Evolutionary conservation across 2,329 filamentous ascomycete genomes (phyloP), one percentile per base, ranked within the genome.

Genomic region (Colletotrichum destructivum): DNA sequence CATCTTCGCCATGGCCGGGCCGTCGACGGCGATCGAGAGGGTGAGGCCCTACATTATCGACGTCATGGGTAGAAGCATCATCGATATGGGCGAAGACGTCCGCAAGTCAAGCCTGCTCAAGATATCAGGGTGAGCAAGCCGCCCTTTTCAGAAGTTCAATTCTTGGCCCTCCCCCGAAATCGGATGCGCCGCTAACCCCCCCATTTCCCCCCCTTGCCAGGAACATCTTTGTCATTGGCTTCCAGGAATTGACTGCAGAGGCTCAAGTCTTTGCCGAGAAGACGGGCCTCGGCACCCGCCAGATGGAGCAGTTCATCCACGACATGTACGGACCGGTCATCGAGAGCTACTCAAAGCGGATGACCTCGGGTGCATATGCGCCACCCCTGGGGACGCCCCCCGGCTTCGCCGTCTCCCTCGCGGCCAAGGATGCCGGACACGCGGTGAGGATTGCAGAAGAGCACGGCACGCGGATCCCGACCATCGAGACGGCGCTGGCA

Each of bases 41-140:
- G 77, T 84, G 6, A 81, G 79, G 51, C 83, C 82, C 2, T 77
- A 81, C 38, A 82, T 84, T 44, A 78, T 81, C 62, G 80, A 81
- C 69, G 82, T 84, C 3, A 84, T 84, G 81, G 83, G 71, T 2
- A 61, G 42, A 11, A 80, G 76, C 57, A 78, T 84, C 44, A 84
- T 84, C 69, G 78, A 82, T 13, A 82, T 82, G 71, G 83, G 83
- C 13, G 81, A 82, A 61, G 82, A 84, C 62, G 81, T 81, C 31
- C 79, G 77, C 2, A 82, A 81, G 71, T 79, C 82, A 11, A 82
- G 82, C 7, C 73, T 84, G 44, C 73, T 84, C 63, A 85, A 84
- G 75, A 84, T 85, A 73, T 81, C 82, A 1, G 82, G 82, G 74
- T 81, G 57, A 23, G 79, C n/a, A 2, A 57, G n/a, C 31, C 5